Base-by-base conservation (phyloP, 1,139 yeast species). In the Blastobotrys apis region DNA sequence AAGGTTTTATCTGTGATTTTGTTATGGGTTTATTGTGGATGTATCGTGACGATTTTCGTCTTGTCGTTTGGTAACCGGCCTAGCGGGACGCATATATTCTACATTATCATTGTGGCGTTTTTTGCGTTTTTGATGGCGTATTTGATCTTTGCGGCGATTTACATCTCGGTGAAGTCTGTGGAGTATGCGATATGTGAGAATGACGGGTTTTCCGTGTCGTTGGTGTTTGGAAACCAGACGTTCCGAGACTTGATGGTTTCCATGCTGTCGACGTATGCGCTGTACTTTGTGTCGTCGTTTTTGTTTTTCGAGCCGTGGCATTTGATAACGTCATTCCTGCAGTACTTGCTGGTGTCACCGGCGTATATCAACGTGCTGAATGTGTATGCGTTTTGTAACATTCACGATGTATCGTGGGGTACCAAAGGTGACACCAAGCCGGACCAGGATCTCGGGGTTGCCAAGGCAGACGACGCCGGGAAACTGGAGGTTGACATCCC, bases 61-160 rank as follows among this genome's bases (percentile, higher is more conserved):
- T 69, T 92, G 51, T 81, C 96, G 40, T 82, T 92, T 65, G 98
- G 98, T 60, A 92, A 92, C 63, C 82, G 90, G 47, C 98, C 98
- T 1, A 83, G 81, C 56, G 97, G 97, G 33, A 87, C 97, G 0
- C 86, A 84, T 52, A 72, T 71, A 56, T 84, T 87, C 56, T 92
- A 92, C 62, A 67, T 85, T 49, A 77, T 83, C n/a, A 86, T 90
- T 56, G 94, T 86, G 44, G 66, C 80, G 43, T 88, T 92, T 72
- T 92, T 90, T 69, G 96, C 97, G 0, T 73, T 88, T 10, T 70
- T 92, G 56, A 92, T 92, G 97, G 81, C 79, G 0, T 92, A 92
- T 61, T 84, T 92, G 81, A 75, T 90, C 36, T 87, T 90, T 67
- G 92, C 97, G 12, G 90, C 95, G 12, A 72, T 90, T 22, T 84